Percentiles rank a stretch among this genome's conserved stretches.
Conservation (phyloP, 2,329 filamentous ascomycete species). For the Beauveria sp. region DNA sequence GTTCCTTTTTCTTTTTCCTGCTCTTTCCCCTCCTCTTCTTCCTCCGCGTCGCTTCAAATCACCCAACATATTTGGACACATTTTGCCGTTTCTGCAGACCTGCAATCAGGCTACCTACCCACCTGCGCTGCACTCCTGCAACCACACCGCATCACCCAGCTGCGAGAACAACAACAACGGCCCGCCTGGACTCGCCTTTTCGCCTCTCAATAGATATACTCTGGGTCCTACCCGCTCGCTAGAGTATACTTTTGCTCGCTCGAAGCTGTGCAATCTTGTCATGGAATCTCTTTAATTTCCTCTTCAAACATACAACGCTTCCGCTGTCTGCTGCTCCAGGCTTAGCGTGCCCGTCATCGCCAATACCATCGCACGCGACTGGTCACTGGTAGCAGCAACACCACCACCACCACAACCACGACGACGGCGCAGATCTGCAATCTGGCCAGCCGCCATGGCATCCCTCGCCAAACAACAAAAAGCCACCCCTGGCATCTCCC, state of each 20-base stretch:
- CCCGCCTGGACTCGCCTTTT: background rate
- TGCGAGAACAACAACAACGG: slow-evolving; percentile 4
- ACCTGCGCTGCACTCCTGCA: background rate
- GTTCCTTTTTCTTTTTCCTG: background rate
- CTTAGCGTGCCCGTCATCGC: background rate
- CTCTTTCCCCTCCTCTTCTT: background rate
- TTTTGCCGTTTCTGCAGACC: slow-evolving; percentile 8
- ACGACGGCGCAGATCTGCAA: background rate
- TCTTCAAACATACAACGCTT: background rate
- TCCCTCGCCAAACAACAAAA: background rate
- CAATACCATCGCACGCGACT: background rate
- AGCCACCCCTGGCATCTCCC: background rate
- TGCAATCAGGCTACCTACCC: background rate
- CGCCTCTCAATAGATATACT: background rate
- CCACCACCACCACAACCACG: background rate
- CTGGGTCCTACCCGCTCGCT: background rate
- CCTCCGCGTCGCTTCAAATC: background rate
- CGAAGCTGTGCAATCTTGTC: background rate
- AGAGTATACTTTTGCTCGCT: background rate
- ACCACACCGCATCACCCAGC: slow-evolving; percentile 7
- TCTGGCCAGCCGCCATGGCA: background rate
- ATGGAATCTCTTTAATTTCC: background rate
- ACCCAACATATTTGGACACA: background rate
- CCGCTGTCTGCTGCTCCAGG: background rate
- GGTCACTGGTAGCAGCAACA: background rate